Evolutionary conservation across 495 filamentous ascomycete genomes (phyloP).

Genomic region (Chaetomium tenue): DNA sequence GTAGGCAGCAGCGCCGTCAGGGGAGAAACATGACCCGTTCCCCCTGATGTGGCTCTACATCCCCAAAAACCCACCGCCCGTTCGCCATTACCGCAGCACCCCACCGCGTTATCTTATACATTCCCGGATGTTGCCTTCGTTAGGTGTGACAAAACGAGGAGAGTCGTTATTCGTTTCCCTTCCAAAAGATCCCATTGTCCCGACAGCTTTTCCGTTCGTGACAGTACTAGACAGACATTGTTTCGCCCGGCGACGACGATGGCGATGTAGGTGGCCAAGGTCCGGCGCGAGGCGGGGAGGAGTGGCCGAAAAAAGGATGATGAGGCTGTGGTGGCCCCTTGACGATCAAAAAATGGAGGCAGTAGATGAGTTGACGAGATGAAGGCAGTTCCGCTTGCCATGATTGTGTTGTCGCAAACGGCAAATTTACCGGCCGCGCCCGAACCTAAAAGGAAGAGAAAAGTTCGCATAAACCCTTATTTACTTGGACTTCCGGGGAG

Average conservation of each 20-base stretch:
- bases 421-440: conserved; percentile 69
- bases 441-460: conserved; percentile 88
- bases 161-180: conserved; percentile 38
- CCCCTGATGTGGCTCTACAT: not conserved
- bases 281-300: conserved; percentile 18
- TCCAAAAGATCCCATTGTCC: conserved; percentile 24
- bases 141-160: conserved; percentile 31
- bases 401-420: conserved; percentile 24
- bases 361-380: conserved; percentile 27
- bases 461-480: conserved; percentile 72
- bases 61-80: not conserved
- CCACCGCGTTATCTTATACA: conserved; percentile 36
- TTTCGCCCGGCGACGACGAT: conserved; percentile 25
- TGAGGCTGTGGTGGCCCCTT: conserved; percentile 17
- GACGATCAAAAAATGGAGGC: conserved; percentile 31
- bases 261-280: conserved; percentile 22
- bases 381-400: conserved; percentile 22
- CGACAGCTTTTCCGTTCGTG: conserved; percentile 23
- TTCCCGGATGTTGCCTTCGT: conserved; percentile 21
- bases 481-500: conserved; percentile 87
- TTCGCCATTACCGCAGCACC: conserved; percentile 4
- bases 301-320: conserved; percentile 29
- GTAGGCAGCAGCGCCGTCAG: conserved; percentile 15
- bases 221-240: conserved; percentile 33
- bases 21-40: conserved; percentile 11